Evolutionary conservation across 805 yeast genomes (phyloP).

Genomic region (Saccharomycopsis babjevae): DNA sequence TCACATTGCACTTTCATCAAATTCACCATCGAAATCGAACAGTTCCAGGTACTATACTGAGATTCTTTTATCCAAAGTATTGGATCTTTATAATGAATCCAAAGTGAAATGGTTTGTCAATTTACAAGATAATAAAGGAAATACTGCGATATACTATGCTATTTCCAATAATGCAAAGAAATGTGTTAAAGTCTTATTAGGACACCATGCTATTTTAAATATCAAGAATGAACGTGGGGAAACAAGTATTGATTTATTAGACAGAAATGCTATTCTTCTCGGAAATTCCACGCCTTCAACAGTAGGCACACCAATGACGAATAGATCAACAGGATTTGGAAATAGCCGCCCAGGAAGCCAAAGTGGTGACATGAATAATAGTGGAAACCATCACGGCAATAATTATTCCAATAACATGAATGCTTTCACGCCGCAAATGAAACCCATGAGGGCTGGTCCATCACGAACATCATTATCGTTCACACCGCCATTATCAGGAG

Average conservation of each 20-base stretch:
- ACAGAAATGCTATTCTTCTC: neutral
- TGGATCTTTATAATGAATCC: constrained; percentile 53
- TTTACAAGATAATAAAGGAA: constrained; percentile 66
- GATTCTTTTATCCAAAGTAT: constrained; percentile 59
- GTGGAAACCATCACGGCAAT: neutral
- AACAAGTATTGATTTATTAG: constrained; percentile 21
- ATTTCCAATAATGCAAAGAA: constrained; percentile 47
- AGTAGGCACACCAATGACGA: constrained; percentile 7
- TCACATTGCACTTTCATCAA: constrained; percentile 66
- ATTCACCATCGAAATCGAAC: constrained; percentile 56
- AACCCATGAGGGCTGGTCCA: neutral
- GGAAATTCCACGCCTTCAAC: constrained; percentile 10
- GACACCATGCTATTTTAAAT: constrained; percentile 38
- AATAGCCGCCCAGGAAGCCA: neutral
- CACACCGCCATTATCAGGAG: neutral
- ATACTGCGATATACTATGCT: constrained; percentile 70
- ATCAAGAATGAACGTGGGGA: constrained; percentile 29
- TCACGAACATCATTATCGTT: neutral
- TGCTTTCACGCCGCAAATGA: neutral
- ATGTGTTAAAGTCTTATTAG: constrained; percentile 39
- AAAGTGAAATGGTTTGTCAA: constrained; percentile 34
- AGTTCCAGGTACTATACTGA: constrained; percentile 80
- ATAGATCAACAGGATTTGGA: constrained; percentile 13
- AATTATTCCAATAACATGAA: neutral
- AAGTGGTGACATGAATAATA: neutral